Evolutionary conservation across 73 alveolate genomes (phyloP).

Genomic region (Paramecium primaurelia): DNA sequence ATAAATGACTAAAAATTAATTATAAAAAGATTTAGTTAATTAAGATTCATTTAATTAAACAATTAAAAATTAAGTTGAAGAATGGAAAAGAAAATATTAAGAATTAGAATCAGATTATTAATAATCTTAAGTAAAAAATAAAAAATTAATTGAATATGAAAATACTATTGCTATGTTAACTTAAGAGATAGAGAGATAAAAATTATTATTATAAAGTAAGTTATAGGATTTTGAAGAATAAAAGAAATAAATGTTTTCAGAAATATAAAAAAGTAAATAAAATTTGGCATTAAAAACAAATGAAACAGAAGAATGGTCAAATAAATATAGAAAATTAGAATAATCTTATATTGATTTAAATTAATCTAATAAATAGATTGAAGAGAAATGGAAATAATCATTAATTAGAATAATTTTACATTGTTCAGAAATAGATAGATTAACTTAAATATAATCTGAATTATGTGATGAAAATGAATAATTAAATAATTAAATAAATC

Average conservation of each 20-base stretch:
- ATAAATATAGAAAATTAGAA: background rate
- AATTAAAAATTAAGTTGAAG: background rate
- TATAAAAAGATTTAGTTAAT: background rate
- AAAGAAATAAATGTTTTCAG: background rate
- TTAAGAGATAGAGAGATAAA: conserved; percentile 19
- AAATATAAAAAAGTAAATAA: background rate
- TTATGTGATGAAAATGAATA: conserved; percentile 29
- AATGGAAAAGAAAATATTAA: background rate
- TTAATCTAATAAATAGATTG: background rate
- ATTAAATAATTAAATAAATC: background rate
- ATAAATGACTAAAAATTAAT: background rate
- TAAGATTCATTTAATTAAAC: background rate
- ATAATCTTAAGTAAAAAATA: background rate
- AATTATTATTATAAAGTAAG: background rate
- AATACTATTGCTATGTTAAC: background rate
- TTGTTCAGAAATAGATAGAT: conserved; percentile 42
- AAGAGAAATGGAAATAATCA: conserved; percentile 4
- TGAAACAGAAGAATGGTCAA: conserved; percentile 3
- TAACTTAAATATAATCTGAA: background rate
- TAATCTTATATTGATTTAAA: background rate
- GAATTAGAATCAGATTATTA: background rate
- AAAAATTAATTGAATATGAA: background rate
- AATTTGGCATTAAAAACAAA: background rate
- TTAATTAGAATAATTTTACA: background rate
- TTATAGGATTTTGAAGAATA: background rate